These are phyloP conservation scores for Phycomyces blakesleeanus DNA, from an alignment of 192 early-diverging fungal species.

Conservation along the genomic window DNA sequence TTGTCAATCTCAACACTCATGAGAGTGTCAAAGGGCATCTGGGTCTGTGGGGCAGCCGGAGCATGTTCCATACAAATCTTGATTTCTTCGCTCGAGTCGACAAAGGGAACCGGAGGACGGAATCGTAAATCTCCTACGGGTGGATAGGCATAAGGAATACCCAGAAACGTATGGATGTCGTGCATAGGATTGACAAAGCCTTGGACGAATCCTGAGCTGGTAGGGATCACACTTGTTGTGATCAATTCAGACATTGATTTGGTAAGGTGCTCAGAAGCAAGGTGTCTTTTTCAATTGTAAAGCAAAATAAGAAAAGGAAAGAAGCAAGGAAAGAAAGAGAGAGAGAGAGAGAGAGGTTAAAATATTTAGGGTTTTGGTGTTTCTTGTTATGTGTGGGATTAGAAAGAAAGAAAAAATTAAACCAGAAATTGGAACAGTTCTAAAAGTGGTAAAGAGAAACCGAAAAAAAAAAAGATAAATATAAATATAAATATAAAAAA, in stretches of 20 bases:
- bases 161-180: slow-evolving; percentile 35
- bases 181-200: slow-evolving; percentile 21
- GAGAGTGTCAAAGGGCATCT: slow-evolving; percentile 29
- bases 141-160: slow-evolving; percentile 48
- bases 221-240: slow-evolving; percentile 1
- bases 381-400: too few species aligned
- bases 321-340: background rate
- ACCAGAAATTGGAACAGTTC: too few species aligned
- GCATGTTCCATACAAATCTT: slow-evolving; percentile 8
- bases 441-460: too few species aligned
- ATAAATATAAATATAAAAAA: background rate
- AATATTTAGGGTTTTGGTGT: background rate
- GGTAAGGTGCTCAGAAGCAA: background rate
- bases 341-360: background rate
- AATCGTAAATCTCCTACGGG: slow-evolving; percentile 42
- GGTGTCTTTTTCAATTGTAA: too few species aligned
- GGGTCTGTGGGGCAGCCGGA: slow-evolving; percentile 22
- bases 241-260: background rate
- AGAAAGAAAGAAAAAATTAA: too few species aligned
- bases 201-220: slow-evolving; percentile 8
- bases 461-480: background rate
- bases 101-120: slow-evolving; percentile 39
- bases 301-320: too few species aligned
- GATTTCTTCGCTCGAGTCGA: background rate
- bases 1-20: slow-evolving; percentile 27